Conservation (phyloP, 2,329 filamentous ascomycete genomes). For the Biscogniauxia sp. region DNA sequence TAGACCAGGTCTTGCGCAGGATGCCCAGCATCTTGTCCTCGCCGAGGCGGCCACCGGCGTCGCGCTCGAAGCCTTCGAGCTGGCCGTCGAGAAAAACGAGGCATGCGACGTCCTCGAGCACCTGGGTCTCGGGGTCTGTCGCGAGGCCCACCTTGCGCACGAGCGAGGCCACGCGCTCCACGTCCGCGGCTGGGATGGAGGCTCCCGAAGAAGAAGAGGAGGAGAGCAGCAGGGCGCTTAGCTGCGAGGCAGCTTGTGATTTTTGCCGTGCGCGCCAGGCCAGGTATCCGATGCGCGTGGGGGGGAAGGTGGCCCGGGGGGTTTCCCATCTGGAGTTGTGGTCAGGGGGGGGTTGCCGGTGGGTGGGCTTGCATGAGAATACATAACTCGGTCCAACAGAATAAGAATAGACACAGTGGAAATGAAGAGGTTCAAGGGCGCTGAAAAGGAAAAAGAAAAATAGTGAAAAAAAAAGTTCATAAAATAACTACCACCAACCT, state of each 20-base stretch:
- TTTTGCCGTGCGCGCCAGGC: conserved; percentile 76
- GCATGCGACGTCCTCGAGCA: conserved; percentile 82
- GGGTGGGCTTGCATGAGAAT: too few relatives aligned
- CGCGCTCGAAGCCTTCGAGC: conserved; percentile 67
- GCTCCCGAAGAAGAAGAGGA: conserved; percentile 10
- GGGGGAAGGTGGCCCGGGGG: conserved; percentile 69
- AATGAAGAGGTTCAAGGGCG: too few relatives aligned
- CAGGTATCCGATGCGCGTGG: conserved; percentile 73
- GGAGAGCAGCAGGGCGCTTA: conserved; percentile 53
- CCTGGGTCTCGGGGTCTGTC: conserved; percentile 65
- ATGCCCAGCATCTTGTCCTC: conserved; percentile 76
- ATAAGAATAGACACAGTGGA: too few relatives aligned
- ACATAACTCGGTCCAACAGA: too few relatives aligned
- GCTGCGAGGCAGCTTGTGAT: conserved; percentile 55
- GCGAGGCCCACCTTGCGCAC: conserved; percentile 76
- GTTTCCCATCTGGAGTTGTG: conserved; percentile 66
- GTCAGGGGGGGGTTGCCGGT: too few relatives aligned
- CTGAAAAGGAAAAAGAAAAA: too few relatives aligned
- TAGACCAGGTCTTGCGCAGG: conserved; percentile 71
- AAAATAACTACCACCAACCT: conserved; percentile 41
- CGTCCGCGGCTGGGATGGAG: conserved; percentile 41
- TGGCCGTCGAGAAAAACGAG: conserved; percentile 86
- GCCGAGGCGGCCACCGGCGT: conserved; percentile 60
- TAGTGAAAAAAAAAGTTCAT: neutral
- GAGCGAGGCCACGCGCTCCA: conserved; percentile 63